These are phyloP conservation scores for Aleurites moluccanus DNA, from an alignment of 441 rosid species.

Conservation along the genomic window DNA sequence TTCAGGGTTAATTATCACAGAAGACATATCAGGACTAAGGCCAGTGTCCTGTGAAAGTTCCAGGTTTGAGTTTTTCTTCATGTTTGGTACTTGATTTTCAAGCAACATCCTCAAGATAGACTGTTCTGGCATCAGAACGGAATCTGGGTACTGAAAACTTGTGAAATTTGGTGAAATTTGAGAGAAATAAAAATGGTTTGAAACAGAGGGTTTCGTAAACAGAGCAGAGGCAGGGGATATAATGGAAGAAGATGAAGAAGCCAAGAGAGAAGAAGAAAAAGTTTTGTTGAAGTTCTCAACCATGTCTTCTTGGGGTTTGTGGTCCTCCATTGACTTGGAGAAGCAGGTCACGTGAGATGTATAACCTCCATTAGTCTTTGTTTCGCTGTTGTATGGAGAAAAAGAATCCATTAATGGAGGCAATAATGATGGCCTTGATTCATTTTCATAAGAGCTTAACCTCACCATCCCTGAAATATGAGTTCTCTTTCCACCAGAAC, in stretches of 20 bases:
- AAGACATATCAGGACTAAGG: conserved; percentile 39
- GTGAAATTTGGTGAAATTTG: conserved; percentile 27
- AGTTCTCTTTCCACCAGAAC: conserved; percentile 60
- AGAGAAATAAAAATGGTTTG: conserved; percentile 21
- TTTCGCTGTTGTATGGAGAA: conserved; percentile 35
- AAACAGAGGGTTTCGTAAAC: conserved; percentile 25
- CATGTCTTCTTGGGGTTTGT: conserved; percentile 25
- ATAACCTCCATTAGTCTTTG: conserved; percentile 20
- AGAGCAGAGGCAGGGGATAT: conserved; percentile 34
- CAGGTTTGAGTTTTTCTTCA: conserved; percentile 32
- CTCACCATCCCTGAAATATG: conserved; percentile 49
- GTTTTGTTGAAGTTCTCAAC: conserved; percentile 26
- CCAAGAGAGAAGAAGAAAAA: conserved; percentile 13
- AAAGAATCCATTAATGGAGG: conserved; percentile 63
- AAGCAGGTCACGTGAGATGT: conserved; percentile 79
- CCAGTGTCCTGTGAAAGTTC: conserved; percentile 47
- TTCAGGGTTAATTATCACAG: conserved; percentile 43
- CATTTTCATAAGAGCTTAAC: conserved; percentile 18
- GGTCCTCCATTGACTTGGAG: conserved; percentile 61
- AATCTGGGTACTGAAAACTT: conserved; percentile 35
- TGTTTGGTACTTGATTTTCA: conserved; percentile 39
- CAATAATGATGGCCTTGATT: conserved; percentile 39
- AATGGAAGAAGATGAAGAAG: conserved; percentile 26
- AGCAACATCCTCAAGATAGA: conserved; percentile 46
- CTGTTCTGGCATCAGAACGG: conserved; percentile 40